Conservation (phyloP, 495 filamentous ascomycete species). For the Aspergillus ostianus region DNA sequence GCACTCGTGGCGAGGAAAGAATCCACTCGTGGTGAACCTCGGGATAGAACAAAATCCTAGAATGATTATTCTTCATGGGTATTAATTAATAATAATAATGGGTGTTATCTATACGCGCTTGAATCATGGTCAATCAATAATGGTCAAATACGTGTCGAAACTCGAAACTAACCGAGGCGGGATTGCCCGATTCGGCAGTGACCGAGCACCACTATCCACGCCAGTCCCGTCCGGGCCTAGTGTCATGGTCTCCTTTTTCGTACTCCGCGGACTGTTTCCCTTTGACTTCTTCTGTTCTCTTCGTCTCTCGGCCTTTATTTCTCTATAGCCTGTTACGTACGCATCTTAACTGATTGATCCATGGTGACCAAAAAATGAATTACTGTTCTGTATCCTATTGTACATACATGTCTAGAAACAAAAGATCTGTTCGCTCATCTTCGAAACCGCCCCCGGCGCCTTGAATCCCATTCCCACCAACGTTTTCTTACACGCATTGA, state of each 20-base stretch:
- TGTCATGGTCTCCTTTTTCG: neutral
- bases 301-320: neutral
- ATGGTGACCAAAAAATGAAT: too few species aligned
- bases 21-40: too few species aligned
- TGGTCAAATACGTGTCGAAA: too few species aligned
- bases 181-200: neutral
- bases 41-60: too few species aligned
- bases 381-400: neutral
- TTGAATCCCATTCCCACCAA: constrained; percentile 34
- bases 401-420: constrained; percentile 25
- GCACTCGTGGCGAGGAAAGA: too few species aligned
- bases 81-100: too few species aligned
- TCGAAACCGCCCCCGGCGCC: constrained; percentile 33
- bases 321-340: neutral
- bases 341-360: too few species aligned
- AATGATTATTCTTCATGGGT: too few species aligned
- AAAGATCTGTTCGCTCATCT: constrained; percentile 42
- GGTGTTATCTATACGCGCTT: too few species aligned
- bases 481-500: constrained; percentile 38
- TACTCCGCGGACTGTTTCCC: neutral
- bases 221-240: neutral
- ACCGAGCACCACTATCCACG: too few species aligned
- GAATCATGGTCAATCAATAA: too few species aligned
- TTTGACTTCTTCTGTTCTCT: neutral
- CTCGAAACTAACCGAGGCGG: neutral